A percentile compares a stretch with the other conserved stretches of the same genome.
Evolutionary conservation across 192 early-diverging fungal genomes (phyloP).

Genomic region (Entomortierella chlamydospora): DNA sequence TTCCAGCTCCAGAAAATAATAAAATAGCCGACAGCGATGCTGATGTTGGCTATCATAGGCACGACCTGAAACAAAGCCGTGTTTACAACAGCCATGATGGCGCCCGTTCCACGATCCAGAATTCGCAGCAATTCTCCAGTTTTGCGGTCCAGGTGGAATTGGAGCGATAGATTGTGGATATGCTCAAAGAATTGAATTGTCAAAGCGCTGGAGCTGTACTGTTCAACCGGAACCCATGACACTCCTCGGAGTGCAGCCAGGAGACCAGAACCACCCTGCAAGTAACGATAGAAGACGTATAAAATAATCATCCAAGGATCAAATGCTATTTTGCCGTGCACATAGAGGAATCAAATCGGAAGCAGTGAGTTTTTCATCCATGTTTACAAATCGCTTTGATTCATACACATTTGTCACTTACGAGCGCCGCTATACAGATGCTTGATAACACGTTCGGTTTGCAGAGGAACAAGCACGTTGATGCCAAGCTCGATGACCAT

Average conservation of each 20-base stretch:
- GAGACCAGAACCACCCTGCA: slow-evolving; percentile 83
- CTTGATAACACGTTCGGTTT: slow-evolving; percentile 88
- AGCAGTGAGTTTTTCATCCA: too few species aligned
- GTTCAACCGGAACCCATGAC: slow-evolving; percentile 94
- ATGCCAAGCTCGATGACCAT: slow-evolving; percentile 75
- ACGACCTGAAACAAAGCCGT: slow-evolving; percentile 92
- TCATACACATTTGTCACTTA: slow-evolving; percentile 2
- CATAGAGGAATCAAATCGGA: too few species aligned
- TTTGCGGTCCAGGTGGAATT: slow-evolving; percentile 94
- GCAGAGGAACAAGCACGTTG: slow-evolving; percentile 86
- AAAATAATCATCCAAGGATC: slow-evolving; percentile 67
- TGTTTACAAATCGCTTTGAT: too few species aligned
- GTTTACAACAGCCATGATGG: slow-evolving; percentile 79
- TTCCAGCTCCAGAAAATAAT: slow-evolving; percentile 71
- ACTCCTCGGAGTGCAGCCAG: slow-evolving; percentile 85
- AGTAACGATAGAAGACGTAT: slow-evolving; percentile 72
- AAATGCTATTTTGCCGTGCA: slow-evolving; percentile 19
- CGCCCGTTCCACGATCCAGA: slow-evolving; percentile 82
- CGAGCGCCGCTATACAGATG: slow-evolving; percentile 55
- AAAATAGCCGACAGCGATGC: slow-evolving; percentile 82
- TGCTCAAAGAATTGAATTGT: slow-evolving; percentile 92
- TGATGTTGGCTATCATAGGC: slow-evolving; percentile 90
- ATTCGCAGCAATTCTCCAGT: slow-evolving; percentile 96
- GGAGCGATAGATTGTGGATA: slow-evolving; percentile 87
- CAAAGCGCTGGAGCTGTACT: slow-evolving; percentile 93